These are phyloP conservation scores for Xanthoceras sorbifolium DNA, from an alignment of 345 rosid genomes.

Conservation along the genomic window DNA sequence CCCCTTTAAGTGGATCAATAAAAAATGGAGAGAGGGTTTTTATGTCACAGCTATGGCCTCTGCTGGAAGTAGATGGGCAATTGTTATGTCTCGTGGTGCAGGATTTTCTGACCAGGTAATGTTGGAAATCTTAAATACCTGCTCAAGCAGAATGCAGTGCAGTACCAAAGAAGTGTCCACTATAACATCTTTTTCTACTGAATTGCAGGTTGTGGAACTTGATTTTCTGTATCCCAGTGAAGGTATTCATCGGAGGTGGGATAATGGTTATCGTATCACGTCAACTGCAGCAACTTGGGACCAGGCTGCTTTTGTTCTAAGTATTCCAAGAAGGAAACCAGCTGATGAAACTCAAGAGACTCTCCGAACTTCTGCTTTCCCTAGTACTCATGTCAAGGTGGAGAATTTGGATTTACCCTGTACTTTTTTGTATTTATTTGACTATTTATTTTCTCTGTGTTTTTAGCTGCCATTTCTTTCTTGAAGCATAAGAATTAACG, in stretches of 20 bases:
- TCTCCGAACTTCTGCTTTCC: constrained; percentile 91
- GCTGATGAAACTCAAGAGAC: constrained; percentile 95
- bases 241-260: constrained; percentile 98
- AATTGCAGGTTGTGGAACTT: constrained; percentile 83
- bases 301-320: constrained; percentile 92
- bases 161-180: neutral
- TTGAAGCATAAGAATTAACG: constrained; percentile 2
- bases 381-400: constrained; percentile 96
- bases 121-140: constrained; percentile 5
- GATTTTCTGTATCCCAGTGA: constrained; percentile 99
- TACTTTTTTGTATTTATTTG: neutral
- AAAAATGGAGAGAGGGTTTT: constrained; percentile 95
- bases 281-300: constrained; percentile 92
- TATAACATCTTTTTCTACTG: constrained; percentile 4
- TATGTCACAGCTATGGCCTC: constrained; percentile 95
- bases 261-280: constrained; percentile 86
- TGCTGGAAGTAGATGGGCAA: constrained; percentile 96
- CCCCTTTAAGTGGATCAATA: constrained; percentile 97
- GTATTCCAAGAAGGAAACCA: constrained; percentile 89
- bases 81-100: constrained; percentile 98
- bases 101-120: constrained; percentile 84
- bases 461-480: neutral
- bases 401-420: constrained; percentile 6
- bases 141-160: neutral
- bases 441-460: neutral